Evolutionary conservation across 1,284 basidiomycete species (phyloP).

Genomic region (Cystobasidium slooffiae): DNA sequence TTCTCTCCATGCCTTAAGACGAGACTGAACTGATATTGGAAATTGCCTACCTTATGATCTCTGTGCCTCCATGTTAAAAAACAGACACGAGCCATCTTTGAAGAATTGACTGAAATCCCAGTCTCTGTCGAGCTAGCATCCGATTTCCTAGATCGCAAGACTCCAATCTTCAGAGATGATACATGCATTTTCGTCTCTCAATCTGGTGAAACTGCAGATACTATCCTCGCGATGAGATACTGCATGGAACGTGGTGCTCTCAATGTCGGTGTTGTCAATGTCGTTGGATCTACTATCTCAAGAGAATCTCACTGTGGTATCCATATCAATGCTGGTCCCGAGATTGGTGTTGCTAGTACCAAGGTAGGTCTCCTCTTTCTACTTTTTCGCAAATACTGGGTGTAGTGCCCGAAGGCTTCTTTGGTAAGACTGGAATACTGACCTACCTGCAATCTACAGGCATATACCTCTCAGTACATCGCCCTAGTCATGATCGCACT

Average conservation of each 20-base stretch:
- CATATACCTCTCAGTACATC: slow-evolving; percentile 99
- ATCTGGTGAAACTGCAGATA: slow-evolving; percentile 98
- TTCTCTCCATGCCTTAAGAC: neutral
- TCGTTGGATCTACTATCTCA: slow-evolving; percentile 94
- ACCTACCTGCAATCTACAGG: slow-evolving; percentile 60
- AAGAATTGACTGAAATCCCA: slow-evolving; percentile 98
- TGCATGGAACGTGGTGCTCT: slow-evolving; percentile 95
- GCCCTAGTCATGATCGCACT: slow-evolving; percentile 98
- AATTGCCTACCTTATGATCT: too few species aligned
- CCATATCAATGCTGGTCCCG: slow-evolving; percentile 99
- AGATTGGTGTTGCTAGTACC: slow-evolving; percentile 99
- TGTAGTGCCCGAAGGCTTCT: neutral
- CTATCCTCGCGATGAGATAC: slow-evolving; percentile 93
- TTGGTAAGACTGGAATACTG: neutral
- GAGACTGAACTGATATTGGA: too few species aligned
- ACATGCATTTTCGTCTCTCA: slow-evolving; percentile 96
- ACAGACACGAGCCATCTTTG: slow-evolving; percentile 94
- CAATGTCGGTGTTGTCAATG: slow-evolving; percentile 96
- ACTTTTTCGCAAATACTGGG: too few species aligned
- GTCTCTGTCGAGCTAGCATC: slow-evolving; percentile 96
- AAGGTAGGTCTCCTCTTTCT: slow-evolving; percentile 66
- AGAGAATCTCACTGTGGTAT: slow-evolving; percentile 99
- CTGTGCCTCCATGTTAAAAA: too few species aligned
- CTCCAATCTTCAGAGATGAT: slow-evolving; percentile 99
- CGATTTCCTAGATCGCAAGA: slow-evolving; percentile 98